phyloP scores from a whole-genome alignment of 2,329 filamentous ascomycete genomes.

The Ceratocystiopsis minuta region DNA sequence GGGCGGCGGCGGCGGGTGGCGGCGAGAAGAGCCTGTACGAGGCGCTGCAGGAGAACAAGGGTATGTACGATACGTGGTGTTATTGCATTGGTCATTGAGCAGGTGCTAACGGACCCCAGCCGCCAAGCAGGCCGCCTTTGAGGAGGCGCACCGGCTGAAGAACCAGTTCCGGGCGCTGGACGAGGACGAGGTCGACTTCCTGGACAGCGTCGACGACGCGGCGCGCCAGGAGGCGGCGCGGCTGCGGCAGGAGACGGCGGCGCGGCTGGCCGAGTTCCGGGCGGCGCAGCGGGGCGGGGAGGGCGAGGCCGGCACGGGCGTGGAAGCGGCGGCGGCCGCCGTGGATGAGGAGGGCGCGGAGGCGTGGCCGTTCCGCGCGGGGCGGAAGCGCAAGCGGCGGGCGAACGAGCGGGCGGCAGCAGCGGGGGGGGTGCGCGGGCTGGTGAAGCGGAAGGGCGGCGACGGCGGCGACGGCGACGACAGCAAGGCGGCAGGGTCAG shows the following conservation, averaged over 20 bases:
- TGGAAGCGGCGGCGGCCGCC: slow-evolving; percentile 3
- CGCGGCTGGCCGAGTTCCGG: slow-evolving; percentile 37
- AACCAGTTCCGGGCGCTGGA: slow-evolving; percentile 66
- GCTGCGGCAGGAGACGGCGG: slow-evolving; percentile 35
- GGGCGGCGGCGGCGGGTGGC: slow-evolving; percentile 20
- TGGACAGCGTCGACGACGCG: slow-evolving; percentile 38
- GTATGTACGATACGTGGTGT: too few species aligned
- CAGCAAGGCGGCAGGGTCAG: slow-evolving; percentile 7
- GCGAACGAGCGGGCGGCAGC: slow-evolving; percentile 4
- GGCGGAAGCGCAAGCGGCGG: slow-evolving; percentile 9
- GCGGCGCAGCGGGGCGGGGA: slow-evolving; percentile 11
- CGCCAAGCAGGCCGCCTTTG: slow-evolving; percentile 67
- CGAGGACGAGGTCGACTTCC: slow-evolving; percentile 61
- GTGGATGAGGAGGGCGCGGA: slow-evolving; percentile 3
- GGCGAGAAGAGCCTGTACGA: slow-evolving; percentile 52
- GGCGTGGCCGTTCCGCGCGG: slow-evolving; percentile 2
- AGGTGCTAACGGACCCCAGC: slow-evolving; percentile 13
- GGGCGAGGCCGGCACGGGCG: slow-evolving; percentile 1
- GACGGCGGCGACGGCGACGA: background rate
- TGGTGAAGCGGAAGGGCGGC: slow-evolving; percentile 8
- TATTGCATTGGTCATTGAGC: too few species aligned
- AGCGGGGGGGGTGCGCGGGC: slow-evolving; percentile 4
- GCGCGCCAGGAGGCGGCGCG: slow-evolving; percentile 35
- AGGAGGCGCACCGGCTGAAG: slow-evolving; percentile 50
- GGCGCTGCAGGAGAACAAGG: slow-evolving; percentile 67